Evolutionary conservation across 2,329 filamentous ascomycete genomes (phyloP).

Genomic region (Ophiostoma montium): DNA sequence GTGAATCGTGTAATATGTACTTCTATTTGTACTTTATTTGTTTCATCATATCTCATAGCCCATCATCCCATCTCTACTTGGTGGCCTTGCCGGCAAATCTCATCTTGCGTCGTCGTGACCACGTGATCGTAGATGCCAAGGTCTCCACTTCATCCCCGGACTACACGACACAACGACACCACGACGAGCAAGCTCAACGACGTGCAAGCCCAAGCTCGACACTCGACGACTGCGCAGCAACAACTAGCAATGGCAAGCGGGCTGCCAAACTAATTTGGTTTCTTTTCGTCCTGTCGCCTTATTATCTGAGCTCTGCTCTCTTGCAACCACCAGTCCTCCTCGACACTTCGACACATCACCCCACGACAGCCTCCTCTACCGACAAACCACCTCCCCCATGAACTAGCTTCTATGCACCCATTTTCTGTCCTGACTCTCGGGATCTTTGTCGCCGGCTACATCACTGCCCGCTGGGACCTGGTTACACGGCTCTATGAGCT

Average conservation of each 20-base stretch:
- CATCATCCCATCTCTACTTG: too few relatives aligned
- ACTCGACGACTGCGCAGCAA: neutral
- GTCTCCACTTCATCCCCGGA: too few relatives aligned
- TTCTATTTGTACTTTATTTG: neutral
- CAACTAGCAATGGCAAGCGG: neutral
- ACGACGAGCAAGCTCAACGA: neutral
- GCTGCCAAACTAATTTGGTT: neutral
- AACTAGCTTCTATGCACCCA: constrained; percentile 70
- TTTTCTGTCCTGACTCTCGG: constrained; percentile 91
- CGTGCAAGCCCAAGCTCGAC: neutral
- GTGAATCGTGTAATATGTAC: neutral
- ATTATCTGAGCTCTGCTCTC: too few relatives aligned
- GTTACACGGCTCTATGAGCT: constrained; percentile 95
- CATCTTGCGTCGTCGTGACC: too few relatives aligned
- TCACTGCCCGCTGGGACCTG: constrained; percentile 96
- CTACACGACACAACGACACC: too few relatives aligned
- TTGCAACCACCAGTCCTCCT: neutral
- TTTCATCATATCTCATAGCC: too few relatives aligned
- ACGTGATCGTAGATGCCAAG: too few relatives aligned
- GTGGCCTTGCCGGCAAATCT: too few relatives aligned
- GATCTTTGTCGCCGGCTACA: constrained; percentile 99
- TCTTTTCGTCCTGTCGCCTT: neutral
- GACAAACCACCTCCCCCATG: neutral
- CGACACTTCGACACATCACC: neutral
- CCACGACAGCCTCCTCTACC: neutral